Base-by-base conservation (phyloP, 129 eudicot genomes). In the Ambrosia trifida region DNA sequence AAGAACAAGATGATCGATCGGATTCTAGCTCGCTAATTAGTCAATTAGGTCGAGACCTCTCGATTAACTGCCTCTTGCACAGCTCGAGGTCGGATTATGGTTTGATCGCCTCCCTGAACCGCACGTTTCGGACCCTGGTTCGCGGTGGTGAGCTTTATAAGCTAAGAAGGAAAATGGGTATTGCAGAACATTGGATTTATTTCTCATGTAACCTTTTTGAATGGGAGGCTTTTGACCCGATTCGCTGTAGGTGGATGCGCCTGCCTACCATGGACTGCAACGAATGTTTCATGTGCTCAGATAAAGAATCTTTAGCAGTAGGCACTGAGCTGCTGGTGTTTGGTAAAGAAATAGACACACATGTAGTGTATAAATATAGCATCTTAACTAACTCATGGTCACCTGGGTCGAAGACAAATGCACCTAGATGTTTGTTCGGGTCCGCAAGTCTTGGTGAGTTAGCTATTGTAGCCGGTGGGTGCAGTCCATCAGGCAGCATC, bases 211-310 rank as follows among this genome's bases (percentile, higher is more conserved):
- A 79, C 72, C 85, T 85, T 33, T 80, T 78, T 32, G 85, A 91
- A 57, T 88, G 97, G 97, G 97, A 91, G 58, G 96, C 89, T 2
- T 88, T 88, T 73, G 97, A 91, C 76, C 97, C 97, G 1, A 71
- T 77, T 16, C 73, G 85, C 14, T 56, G 76, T 70, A 78, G 82
- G 30, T 91, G 97, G 97, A 85, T 84, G 88, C 84, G 66, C 59
- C 61, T 91, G 61, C 96, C 97, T 30, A 80, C 77, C 64, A 88
- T 91, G 85, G 74, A 76, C 51, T 82, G 84, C 61, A 85, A 84
- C 40, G 90, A 84, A 24, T 88, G 96, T 63, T 88, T 91, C 78
- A 80, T 84, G 85, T 84, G 83, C 52, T 80, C 95, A 1, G 97
- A 91, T 78, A 91, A 91, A 79, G 97, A 91, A 61, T 91, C 96